Evolutionary conservation across 768 basidiomycete species (phyloP), one percentile per base, ranked within the genome.

Genomic region (Lactarius sp.): DNA sequence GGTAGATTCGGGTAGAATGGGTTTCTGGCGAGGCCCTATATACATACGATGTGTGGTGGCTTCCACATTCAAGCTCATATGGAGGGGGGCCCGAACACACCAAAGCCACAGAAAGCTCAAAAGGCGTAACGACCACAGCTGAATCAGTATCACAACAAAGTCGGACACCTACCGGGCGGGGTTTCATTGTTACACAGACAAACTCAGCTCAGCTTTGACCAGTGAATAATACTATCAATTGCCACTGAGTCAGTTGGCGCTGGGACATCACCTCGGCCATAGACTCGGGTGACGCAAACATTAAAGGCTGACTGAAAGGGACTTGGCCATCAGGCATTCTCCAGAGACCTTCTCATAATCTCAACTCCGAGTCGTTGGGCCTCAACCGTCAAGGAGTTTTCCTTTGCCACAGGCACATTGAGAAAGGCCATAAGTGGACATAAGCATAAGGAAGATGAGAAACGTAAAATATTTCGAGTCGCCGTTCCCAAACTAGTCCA

Each of bases 11-110:
- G 59, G 18, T 55, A 44, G 52, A 36, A 33, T 50, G 16, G n/a
- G 34, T 39, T 47, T 13, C 36, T 42, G 36, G 39, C 20, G 34
- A 39, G 59, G 64, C 47, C 52, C 57, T 56, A 64, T 64, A 64
- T 65, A 65, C 54, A 51, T 44, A 39, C 34, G 41, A 56, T 60
- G 59, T 65, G 64, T 65, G 64, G 64, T 60, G 52, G 47, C 58
- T 36, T 42, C 55, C 58, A 65, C 58, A 60, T 56, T 31, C 52
- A 54, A 60, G 63, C 47, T 51, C 59, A 65, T 65, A 60, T 50
- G 52, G 62, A 27, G 27, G 50, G 56, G 22, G 39, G 62, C 52
- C 20, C 46, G 51, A 37, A 59, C 49, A 64, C 58, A 49, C 52
- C 20, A 51, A 60, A 60, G 64, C 64, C 64, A 65, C 64, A 64